Conservation (phyloP, 768 basidiomycete species). For the Paxillus involutus region DNA sequence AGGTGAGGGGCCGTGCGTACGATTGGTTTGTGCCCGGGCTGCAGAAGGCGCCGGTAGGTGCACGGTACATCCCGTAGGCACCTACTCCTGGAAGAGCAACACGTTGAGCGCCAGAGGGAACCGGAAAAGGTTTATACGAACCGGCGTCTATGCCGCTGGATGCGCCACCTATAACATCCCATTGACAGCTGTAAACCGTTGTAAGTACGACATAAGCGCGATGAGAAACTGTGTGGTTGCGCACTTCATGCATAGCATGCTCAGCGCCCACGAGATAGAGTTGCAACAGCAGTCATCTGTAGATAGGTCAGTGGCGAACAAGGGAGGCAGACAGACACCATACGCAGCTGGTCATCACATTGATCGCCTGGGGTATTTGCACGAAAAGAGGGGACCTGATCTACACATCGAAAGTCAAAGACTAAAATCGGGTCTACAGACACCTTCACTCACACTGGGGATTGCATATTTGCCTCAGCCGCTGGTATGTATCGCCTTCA, state of each 20-base stretch:
- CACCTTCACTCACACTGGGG: constrained; percentile 12
- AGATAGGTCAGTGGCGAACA: not conserved
- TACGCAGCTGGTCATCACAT: constrained; percentile 26
- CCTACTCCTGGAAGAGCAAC: constrained; percentile 3
- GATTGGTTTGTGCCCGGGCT: constrained; percentile 20
- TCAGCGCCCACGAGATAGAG: constrained; percentile 25
- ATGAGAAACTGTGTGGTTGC: not conserved
- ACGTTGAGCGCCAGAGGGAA: constrained; percentile 4
- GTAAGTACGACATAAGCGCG: not conserved
- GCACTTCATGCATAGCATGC: constrained; percentile 30
- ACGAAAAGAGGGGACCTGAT: constrained; percentile 21
- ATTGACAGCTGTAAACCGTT: constrained; percentile 19
- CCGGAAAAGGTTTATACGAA: not conserved
- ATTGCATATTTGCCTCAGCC: constrained; percentile 26
- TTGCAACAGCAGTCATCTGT: constrained; percentile 28
- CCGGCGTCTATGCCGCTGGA: constrained; percentile 16
- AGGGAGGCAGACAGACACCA: not conserved
- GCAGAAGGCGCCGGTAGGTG: constrained; percentile 8
- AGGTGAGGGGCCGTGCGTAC: constrained; percentile 5
- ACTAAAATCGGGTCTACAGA: not conserved
- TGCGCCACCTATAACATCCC: constrained; percentile 11
- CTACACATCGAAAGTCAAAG: constrained; percentile 2
- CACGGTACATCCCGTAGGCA: constrained; percentile 10
- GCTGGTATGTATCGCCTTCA: constrained; percentile 24
- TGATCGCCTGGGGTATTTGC: constrained; percentile 23